Evolutionary conservation across 306 rosid genomes (phyloP).

Genomic region (Cucumis sativus): DNA sequence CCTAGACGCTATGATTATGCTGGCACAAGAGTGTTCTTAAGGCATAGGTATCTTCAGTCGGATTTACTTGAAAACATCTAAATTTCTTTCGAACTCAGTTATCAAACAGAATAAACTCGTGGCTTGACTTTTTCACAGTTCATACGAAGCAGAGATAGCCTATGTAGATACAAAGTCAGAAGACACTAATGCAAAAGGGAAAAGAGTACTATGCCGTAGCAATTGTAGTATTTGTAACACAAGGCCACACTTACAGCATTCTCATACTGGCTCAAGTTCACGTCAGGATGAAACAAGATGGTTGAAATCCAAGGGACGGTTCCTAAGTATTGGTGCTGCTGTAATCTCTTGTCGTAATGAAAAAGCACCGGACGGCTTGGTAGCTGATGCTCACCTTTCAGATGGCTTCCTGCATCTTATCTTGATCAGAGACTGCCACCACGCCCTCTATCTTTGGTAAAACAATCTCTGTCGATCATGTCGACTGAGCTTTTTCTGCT

Average conservation of each 20-base stretch:
- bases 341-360: constrained; percentile 77
- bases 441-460: constrained; percentile 74
- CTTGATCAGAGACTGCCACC: constrained; percentile 72
- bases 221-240: constrained; percentile 59
- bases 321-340: constrained; percentile 87
- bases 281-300: constrained; percentile 42
- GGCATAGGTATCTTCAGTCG: constrained; percentile 43
- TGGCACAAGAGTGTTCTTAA: constrained; percentile 77
- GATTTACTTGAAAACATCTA: background rate
- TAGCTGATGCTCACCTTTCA: constrained; percentile 91
- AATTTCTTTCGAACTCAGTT: background rate
- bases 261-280: constrained; percentile 16
- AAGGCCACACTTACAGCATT: constrained; percentile 23
- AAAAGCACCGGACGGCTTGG: constrained; percentile 91
- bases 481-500: background rate
- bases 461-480: background rate
- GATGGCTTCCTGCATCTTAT: constrained; percentile 90
- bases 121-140: constrained; percentile 29
- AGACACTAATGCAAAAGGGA: constrained; percentile 28
- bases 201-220: constrained; percentile 44
- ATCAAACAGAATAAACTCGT: background rate
- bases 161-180: constrained; percentile 60
- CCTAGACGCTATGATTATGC: constrained; percentile 91
- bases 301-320: constrained; percentile 66
- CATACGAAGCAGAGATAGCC: constrained; percentile 82